Evolutionary conservation across 2,329 filamentous ascomycete genomes (phyloP).

Genomic region (Neonectria coccinea): DNA sequence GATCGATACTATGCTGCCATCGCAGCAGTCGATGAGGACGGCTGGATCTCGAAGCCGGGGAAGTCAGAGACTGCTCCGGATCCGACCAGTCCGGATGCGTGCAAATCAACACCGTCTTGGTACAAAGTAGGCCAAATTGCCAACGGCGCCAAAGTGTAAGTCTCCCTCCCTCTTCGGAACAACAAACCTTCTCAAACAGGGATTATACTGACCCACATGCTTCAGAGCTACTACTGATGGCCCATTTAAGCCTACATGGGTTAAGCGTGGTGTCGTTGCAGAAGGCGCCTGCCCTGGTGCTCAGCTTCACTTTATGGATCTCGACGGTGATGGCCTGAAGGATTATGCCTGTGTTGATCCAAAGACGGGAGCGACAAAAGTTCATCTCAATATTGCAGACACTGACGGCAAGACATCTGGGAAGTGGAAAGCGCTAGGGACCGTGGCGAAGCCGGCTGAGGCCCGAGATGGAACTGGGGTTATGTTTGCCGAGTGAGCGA

Average conservation of each 20-base stretch:
- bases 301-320: constrained; percentile 3
- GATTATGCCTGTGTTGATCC: constrained; percentile 21
- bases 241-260: neutral
- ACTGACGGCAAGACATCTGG: constrained; percentile 23
- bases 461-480: neutral
- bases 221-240: constrained; percentile 5
- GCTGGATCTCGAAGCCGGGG: constrained; percentile 28
- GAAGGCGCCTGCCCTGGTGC: constrained; percentile 4
- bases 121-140: constrained; percentile 7
- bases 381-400: neutral
- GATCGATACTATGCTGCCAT: constrained; percentile 49
- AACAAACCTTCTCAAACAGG: too few species aligned
- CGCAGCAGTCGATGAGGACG: constrained; percentile 38
- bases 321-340: constrained; percentile 18
- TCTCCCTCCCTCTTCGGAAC: neutral
- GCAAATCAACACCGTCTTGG: constrained; percentile 14
- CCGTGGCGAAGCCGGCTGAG: neutral
- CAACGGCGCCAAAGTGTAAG: constrained; percentile 10
- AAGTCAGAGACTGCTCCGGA: neutral
- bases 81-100: neutral
- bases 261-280: neutral
- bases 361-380: neutral
- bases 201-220: too few species aligned
- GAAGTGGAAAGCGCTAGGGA: constrained; percentile 3
- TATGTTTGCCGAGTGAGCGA: constrained; percentile 10